Evolutionary conservation across 768 basidiomycete species (phyloP).

Genomic region (Hypholoma sublateritium): DNA sequence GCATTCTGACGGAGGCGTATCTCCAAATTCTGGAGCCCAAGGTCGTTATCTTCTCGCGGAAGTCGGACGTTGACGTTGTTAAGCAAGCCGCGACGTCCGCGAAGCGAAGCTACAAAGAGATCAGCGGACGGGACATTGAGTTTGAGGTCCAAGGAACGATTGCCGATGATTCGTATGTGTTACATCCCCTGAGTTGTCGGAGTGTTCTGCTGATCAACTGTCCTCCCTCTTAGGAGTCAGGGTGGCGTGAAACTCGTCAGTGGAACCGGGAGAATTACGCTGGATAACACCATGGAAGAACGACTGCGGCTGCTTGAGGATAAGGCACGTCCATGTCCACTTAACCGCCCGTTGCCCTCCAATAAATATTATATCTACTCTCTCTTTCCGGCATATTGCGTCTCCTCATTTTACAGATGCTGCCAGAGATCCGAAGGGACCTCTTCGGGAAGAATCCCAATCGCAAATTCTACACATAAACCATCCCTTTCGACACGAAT

Average conservation of each 20-base stretch:
- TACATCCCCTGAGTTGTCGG: neutral
- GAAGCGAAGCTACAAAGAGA: slow-evolving; percentile 63
- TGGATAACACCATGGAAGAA: slow-evolving; percentile 96
- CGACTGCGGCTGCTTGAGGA: slow-evolving; percentile 87
- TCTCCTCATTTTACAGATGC: slow-evolving; percentile 59
- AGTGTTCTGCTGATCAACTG: neutral
- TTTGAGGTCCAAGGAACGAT: slow-evolving; percentile 63
- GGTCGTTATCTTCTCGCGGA: slow-evolving; percentile 66
- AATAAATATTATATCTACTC: neutral
- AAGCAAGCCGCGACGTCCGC: slow-evolving; percentile 68
- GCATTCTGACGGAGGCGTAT: slow-evolving; percentile 81
- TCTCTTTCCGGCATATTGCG: neutral
- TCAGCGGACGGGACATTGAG: slow-evolving; percentile 68
- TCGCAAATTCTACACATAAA: slow-evolving; percentile 84
- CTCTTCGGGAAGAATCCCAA: slow-evolving; percentile 90
- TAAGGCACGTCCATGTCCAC: slow-evolving; percentile 49
- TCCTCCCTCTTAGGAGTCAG: slow-evolving; percentile 46
- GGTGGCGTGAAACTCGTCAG: slow-evolving; percentile 83
- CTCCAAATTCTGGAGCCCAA: slow-evolving; percentile 78
- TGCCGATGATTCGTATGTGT: slow-evolving; percentile 63
- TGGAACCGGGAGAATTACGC: slow-evolving; percentile 73
- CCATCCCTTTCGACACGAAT: too few relatives aligned
- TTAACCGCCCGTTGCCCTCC: neutral
- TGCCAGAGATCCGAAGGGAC: slow-evolving; percentile 89
- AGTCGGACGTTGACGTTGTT: slow-evolving; percentile 61